Conservation (phyloP, 106 monocot genomes). For the Apostasia shenzhenica region DNA sequence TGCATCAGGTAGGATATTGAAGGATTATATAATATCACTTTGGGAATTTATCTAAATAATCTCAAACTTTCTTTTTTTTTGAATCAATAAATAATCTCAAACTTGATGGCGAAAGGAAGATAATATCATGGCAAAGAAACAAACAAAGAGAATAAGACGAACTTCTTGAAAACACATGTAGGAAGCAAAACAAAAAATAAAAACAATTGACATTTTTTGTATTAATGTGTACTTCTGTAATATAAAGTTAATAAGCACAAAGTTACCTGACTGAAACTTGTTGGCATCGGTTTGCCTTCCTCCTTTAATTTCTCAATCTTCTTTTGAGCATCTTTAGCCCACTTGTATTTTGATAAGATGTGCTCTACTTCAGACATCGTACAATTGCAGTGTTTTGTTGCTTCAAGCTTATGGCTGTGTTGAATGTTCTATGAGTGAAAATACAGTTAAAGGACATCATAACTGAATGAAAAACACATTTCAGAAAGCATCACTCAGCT, state of each 20-base stretch:
- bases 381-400: constrained; percentile 84
- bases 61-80: no score
- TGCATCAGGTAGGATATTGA: no score
- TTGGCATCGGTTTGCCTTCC: constrained; percentile 94
- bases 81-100: no score
- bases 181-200: no score
- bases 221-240: no score
- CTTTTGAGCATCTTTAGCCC: constrained; percentile 94
- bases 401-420: constrained; percentile 74
- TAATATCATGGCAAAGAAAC: no score
- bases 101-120: no score
- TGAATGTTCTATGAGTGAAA: constrained; percentile 57
- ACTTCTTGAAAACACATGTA: no score
- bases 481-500: not conserved
- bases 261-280: constrained; percentile 69
- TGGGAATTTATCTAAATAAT: no score
- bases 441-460: constrained; percentile 1
- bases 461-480: not conserved
- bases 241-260: not conserved
- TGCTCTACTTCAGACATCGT: constrained; percentile 90
- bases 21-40: no score
- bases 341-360: constrained; percentile 71
- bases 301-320: constrained; percentile 87
- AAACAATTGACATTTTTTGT: no score
- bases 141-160: no score